Evolutionary conservation across 306 rosid genomes (phyloP), one percentile per base, ranked within the genome.

Genomic region (Lupinus albus): DNA sequence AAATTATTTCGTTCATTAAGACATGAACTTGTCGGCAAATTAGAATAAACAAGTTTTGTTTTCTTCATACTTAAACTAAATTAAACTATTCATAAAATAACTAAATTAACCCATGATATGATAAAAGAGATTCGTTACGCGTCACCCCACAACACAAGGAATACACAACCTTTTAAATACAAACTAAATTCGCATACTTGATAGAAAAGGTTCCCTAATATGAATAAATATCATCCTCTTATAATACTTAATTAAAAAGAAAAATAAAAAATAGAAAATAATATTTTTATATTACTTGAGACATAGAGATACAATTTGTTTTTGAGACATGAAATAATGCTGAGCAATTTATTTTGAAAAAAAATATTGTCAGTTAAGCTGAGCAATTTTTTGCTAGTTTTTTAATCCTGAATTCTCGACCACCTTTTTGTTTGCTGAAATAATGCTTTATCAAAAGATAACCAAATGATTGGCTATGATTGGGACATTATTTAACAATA

Each of bases 391-490:
- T 36, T 2, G 28, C 33, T 55, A 45, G 8, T 53, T 20, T 69
- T 64, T 18, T 45, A 47, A 52, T 61, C 16, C 32, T 59, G 16
- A 7, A 70, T 65, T 35, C 72, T 65, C 78, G 69, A 83, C 82
- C 39, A 32, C 51, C 61, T 42, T 76, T 59, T 47, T 73, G 76
- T 64, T 67, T 25, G 72, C 58, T 28, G 28, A 74, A 72, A 68
- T 61, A 39, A 71, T 45, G 46, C 11, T 33, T 73, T 21, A 78
- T 49, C 17, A 64, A 79, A 63, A 82, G 64, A 41, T 51, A 67
- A 61, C 56, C 74, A 69, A 63, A 84, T 78, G 84, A 80, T 80
- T 80, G 83, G 47, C 58, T 44, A 82, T 50, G 79, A 84, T 76
- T 70, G 80, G 39, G 63, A 63, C 77, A 74, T 67, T 69, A 69